Conservation (phyloP, 23 red algal genomes). For the Gracilaria domingensis region DNA sequence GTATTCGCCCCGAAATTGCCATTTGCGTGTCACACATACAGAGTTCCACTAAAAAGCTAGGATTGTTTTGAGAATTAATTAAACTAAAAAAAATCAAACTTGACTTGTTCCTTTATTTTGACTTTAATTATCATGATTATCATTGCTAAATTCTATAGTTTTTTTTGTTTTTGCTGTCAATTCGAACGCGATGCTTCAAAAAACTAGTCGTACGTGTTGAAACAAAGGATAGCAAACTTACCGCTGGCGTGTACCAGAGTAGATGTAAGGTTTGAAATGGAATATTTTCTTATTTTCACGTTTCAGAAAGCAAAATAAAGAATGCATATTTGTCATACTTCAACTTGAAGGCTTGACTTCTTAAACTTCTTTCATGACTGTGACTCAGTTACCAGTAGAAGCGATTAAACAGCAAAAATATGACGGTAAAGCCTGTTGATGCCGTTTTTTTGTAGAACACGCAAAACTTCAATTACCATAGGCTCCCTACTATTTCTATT, state of each 20-base stretch:
- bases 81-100: too few species aligned
- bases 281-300: background rate
- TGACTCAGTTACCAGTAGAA: background rate
- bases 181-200: too few species aligned
- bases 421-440: background rate
- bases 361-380: conserved; percentile 1
- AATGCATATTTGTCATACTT: conserved; percentile 6
- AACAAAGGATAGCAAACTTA: background rate
- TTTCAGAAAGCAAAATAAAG: background rate
- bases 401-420: background rate
- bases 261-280: background rate
- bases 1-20: too few species aligned
- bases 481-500: conserved; percentile 4
- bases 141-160: too few species aligned
- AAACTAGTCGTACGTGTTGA: too few species aligned
- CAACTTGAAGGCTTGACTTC: conserved; percentile 34
- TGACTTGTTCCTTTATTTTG: too few species aligned
- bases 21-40: too few species aligned
- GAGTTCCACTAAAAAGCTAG: too few species aligned
- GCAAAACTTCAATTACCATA: background rate
- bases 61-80: too few species aligned
- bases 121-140: too few species aligned
- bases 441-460: background rate
- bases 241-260: background rate
- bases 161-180: too few species aligned